These are phyloP conservation scores for Leptographium galeiforme DNA, from an alignment of 2,329 filamentous ascomycete species.

Conservation along the genomic window DNA sequence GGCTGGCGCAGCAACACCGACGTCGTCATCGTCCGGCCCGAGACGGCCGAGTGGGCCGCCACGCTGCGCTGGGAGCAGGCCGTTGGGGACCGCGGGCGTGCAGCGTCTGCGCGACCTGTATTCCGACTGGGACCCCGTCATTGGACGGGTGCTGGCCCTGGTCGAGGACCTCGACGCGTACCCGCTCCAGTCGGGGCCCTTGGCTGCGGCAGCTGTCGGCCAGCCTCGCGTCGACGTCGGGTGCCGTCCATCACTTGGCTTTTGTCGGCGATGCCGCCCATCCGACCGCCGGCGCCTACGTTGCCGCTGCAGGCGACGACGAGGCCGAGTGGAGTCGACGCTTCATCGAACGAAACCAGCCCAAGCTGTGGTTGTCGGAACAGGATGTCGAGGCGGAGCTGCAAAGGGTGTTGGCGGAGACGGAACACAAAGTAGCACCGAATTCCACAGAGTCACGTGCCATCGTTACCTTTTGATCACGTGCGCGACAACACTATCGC, in stretches of 20 bases:
- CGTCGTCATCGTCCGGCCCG: too few species aligned
- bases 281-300: conserved; percentile 8
- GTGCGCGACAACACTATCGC: too few species aligned
- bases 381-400: conserved; percentile 5
- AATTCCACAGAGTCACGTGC: too few species aligned
- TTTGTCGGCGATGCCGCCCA: conserved; percentile 10
- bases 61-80: conserved; percentile 4
- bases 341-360: not conserved
- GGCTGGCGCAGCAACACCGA: too few species aligned
- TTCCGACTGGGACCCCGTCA: not conserved
- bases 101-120: conserved; percentile 1
- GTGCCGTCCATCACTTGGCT: not conserved
- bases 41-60: too few species aligned
- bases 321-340: conserved; percentile 1
- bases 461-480: too few species aligned
- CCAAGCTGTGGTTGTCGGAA: conserved; percentile 2
- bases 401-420: not conserved
- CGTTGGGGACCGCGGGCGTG: not conserved
- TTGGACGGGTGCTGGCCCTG: conserved; percentile 1
- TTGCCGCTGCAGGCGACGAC: too few species aligned
- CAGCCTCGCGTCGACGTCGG: too few species aligned
- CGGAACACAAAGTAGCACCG: too few species aligned
- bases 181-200: conserved; percentile 5
- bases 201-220: conserved; percentile 5
- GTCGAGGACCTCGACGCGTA: conserved; percentile 8